Evolutionary conservation across 2,329 filamentous ascomycete species (phyloP), one percentile per base, ranked within the genome.

Genomic region (Fusarium avenaceum): DNA sequence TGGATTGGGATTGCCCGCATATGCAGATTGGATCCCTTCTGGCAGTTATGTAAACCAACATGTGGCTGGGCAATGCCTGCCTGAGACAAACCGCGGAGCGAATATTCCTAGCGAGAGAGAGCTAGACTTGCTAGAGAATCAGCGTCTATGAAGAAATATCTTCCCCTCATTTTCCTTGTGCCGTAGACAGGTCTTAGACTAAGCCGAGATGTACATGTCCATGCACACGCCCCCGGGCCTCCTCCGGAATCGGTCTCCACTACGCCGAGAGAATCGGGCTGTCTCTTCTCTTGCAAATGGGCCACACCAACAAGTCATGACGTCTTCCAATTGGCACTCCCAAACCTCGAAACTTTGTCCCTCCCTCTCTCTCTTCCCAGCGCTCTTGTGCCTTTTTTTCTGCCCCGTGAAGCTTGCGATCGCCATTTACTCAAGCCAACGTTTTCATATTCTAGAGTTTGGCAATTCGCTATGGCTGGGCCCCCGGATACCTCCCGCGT

Each of bases 301-400:
- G 14, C 28, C 55, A 45, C 52, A 43, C 57, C 38, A n/a, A 24
- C 55, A 28, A 69, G 57, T 69, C 66, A 69, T 69, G 66, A 69
- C 66, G 66, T 69, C 65, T 52, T 69, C 17, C 47, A 63, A 59
- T 61, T 60, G 38, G 28, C 26, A 13, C 13, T 32, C 26, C 11
- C 40, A 15, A n/a, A 15, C 6, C 22, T 15, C 6, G 2, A 9
- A 48, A 24, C 17, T 63, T 24, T 19, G 28, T 17, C 22, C 50
- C 49, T 42, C 30, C 13, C 28, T 8, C 15, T 22, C 28, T 30
- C 10, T 30, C 13, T 10, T 17, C 26, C 15, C 15, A 24, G 14
- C 32, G 22, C 54, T 43, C 13, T 22, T 42, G 11, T 13, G 22
- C 22, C 24, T 8, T 43, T 20, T 28, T 24, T 11, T 40, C 7